These are phyloP conservation scores for Erodium texanum DNA, from an alignment of 441 rosid species.

Conservation along the genomic window DNA sequence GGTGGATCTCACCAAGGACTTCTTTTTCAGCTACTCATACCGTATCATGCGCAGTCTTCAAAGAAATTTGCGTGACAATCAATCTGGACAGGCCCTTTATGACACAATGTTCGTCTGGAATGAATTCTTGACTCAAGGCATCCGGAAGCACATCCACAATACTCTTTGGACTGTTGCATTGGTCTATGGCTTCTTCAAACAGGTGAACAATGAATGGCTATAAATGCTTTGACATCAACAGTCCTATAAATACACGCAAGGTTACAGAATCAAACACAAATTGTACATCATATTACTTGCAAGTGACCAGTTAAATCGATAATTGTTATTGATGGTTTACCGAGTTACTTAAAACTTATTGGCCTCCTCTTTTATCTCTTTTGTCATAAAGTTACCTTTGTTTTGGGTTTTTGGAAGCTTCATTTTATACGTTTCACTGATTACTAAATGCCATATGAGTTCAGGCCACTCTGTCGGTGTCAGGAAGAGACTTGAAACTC, in stretches of 20 bases:
- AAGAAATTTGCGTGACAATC: conserved; percentile 59
- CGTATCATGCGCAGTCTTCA: conserved; percentile 91
- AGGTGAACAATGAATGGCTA: conserved; percentile 40
- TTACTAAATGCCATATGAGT: conserved; percentile 18
- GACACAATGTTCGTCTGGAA: conserved; percentile 99
- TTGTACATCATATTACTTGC: too few relatives aligned
- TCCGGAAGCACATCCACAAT: conserved; percentile 77
- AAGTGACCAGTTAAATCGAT: too few relatives aligned
- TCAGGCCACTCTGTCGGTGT: conserved; percentile 59
- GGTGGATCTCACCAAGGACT: conserved; percentile 97
- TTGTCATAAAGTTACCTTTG: too few relatives aligned
- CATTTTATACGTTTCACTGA: conserved; percentile 15
- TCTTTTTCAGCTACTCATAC: conserved; percentile 96
- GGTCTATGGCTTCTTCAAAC: conserved; percentile 93
- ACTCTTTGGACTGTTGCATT: conserved; percentile 94
- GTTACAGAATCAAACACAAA: not conserved
- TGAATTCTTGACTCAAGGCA: conserved; percentile 85
- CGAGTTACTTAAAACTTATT: too few relatives aligned
- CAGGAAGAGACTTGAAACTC: conserved; percentile 65
- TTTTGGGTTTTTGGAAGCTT: conserved; percentile 7
- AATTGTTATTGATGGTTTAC: too few relatives aligned
- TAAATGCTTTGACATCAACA: not conserved
- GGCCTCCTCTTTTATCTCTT: too few relatives aligned
- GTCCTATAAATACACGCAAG: not conserved
- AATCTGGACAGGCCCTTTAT: conserved; percentile 60